A percentile compares a stretch with the other conserved stretches of the same genome.
Conservation (phyloP, 192 early-diverging fungal species). For the Phlyctochytrium bullatum region DNA sequence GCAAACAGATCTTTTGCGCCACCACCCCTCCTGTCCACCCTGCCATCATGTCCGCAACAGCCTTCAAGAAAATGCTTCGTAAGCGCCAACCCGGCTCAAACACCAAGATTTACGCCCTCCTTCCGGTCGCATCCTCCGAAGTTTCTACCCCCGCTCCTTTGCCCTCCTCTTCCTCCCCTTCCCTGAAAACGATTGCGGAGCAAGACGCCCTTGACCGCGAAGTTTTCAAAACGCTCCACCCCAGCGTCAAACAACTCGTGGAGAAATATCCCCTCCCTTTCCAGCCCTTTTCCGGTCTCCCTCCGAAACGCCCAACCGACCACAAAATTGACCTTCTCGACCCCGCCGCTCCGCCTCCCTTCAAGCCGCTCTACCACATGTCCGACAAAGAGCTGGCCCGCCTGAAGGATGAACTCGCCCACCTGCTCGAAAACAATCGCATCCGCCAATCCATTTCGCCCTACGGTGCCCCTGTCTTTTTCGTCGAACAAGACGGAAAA, state of each 20-base stretch:
- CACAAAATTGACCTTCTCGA: constrained; percentile 1
- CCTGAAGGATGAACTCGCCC: constrained; percentile 18
- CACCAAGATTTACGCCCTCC: no score
- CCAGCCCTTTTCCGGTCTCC: constrained; percentile 14
- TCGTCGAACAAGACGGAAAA: constrained; percentile 17
- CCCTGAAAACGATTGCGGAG: no score
- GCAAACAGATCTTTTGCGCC: no score
- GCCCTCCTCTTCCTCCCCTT: no score
- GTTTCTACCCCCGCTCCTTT: no score
- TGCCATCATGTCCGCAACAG: no score
- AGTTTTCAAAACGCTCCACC: neutral
- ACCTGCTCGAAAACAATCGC: constrained; percentile 8
- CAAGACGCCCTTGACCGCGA: no score
- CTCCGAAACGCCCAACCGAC: constrained; percentile 7
- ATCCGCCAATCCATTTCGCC: constrained; percentile 20
- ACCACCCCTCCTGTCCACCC: no score
- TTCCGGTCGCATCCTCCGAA: no score
- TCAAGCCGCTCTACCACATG: constrained; percentile 11
- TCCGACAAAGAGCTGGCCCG: constrained; percentile 5
- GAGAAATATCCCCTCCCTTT: constrained; percentile 13
- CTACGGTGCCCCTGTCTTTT: constrained; percentile 20
- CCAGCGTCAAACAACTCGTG: constrained; percentile 5
- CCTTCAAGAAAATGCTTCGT: no score
- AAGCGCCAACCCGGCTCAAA: no score
- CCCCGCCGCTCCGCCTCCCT: constrained; percentile 1